Percentiles rank a stretch among this genome's conserved stretches.
Conservation (phyloP, 768 basidiomycete species). For the Russula sp. region DNA sequence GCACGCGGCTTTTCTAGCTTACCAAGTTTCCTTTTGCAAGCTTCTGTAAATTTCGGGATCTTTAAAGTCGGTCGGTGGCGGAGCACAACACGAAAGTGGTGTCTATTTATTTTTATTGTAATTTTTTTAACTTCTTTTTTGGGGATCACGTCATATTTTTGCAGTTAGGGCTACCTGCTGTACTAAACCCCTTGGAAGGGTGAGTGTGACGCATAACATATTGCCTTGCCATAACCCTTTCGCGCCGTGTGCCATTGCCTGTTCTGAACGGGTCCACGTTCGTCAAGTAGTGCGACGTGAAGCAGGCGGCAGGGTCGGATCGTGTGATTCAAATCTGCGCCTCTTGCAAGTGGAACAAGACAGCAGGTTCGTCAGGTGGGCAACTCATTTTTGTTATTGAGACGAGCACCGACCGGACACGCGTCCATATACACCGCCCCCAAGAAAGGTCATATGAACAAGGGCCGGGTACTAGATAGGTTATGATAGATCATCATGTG, state of each 20-base stretch:
- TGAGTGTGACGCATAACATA: not conserved
- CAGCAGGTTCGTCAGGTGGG: constrained; percentile 9
- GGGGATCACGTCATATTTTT: too few species aligned
- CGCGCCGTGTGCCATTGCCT: not conserved
- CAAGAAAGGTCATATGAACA: constrained; percentile 17
- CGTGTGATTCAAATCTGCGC: not conserved
- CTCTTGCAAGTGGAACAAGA: not conserved
- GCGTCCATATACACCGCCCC: not conserved
- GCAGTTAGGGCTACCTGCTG: not conserved
- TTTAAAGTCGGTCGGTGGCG: not conserved
- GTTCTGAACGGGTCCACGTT: not conserved
- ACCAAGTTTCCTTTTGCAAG: not conserved
- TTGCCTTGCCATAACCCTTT: not conserved
- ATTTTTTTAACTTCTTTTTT: too few species aligned
- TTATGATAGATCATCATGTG: constrained; percentile 14
- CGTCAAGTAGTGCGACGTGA: too few species aligned
- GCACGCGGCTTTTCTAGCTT: not conserved
- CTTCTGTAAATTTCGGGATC: not conserved
- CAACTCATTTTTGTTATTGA: not conserved
- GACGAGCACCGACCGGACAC: not conserved
- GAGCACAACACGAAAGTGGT: not conserved
- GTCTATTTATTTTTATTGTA: not conserved
- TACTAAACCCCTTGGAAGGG: not conserved
- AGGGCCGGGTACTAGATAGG: not conserved
- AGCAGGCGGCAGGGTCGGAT: not conserved